These are phyloP conservation scores for Pleurotus tuber-regium DNA, from an alignment of 768 basidiomycete genomes.

Conservation along the genomic window DNA sequence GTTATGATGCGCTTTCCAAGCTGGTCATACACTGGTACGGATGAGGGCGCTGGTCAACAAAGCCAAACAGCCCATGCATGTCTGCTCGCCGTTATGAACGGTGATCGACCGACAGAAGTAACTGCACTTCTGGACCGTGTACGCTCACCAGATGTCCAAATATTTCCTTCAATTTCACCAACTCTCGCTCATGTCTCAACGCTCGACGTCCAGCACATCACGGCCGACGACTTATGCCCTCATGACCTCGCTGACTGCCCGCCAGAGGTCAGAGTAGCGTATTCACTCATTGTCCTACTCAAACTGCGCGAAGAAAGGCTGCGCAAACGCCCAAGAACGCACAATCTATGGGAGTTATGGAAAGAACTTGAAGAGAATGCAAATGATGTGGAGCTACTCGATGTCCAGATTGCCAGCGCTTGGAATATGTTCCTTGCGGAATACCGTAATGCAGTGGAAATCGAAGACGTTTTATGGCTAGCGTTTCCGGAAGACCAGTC, in stretches of 20 bases:
- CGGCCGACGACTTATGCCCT: constrained; percentile 19
- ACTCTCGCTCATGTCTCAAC: constrained; percentile 18
- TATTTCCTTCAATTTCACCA: constrained; percentile 15
- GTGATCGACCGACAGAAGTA: constrained; percentile 11
- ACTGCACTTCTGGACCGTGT: constrained; percentile 8
- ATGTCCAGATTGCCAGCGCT: constrained; percentile 28
- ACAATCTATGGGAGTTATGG: constrained; percentile 2
- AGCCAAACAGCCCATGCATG: constrained; percentile 15
- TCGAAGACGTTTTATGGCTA: constrained; percentile 50
- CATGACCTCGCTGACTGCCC: constrained; percentile 16
- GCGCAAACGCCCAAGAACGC: constrained; percentile 25
- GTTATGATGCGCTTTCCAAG: not conserved
- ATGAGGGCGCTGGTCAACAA: constrained; percentile 9
- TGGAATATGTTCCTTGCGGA: constrained; percentile 44
- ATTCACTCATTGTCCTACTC: constrained; percentile 32
- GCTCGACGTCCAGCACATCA: constrained; percentile 20
- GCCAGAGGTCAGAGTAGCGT: constrained; percentile 21
- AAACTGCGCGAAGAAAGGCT: constrained; percentile 26
- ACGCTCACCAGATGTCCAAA: constrained; percentile 6
- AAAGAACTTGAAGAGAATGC: constrained; percentile 12
- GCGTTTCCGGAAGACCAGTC: constrained; percentile 33
- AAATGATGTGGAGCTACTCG: constrained; percentile 27
- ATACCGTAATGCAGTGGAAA: constrained; percentile 36
- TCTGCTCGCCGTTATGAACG: constrained; percentile 11
- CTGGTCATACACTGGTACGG: not conserved